Evolutionary conservation across 2,329 filamentous ascomycete species (phyloP).

Genomic region (Atkinsonella hypoxylon): DNA sequence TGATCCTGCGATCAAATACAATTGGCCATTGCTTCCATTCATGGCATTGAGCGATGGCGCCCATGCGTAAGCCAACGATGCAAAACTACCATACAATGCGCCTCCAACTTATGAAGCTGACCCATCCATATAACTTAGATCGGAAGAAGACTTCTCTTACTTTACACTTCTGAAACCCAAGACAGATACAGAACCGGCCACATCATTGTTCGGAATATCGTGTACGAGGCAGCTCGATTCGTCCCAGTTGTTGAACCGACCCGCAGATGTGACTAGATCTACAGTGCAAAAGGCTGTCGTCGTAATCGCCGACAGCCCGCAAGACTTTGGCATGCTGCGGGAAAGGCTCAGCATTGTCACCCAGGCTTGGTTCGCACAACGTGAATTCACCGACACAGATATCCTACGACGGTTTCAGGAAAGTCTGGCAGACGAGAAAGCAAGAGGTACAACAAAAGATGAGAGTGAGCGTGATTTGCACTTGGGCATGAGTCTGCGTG

Average conservation of each 20-base stretch:
- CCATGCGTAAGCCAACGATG: conserved; percentile 58
- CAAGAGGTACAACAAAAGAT: conserved; percentile 42
- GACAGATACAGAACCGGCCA: conserved; percentile 42
- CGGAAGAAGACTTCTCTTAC: conserved; percentile 94
- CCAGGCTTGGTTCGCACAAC: conserved; percentile 91
- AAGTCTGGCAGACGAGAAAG: conserved; percentile 60
- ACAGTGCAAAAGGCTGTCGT: conserved; percentile 98
- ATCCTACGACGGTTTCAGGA: conserved; percentile 88
- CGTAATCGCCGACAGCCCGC: conserved; percentile 82
- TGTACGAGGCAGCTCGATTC: conserved; percentile 88
- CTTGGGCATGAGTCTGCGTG: conserved; percentile 75
- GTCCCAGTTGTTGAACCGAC: conserved; percentile 61
- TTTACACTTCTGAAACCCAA: conserved; percentile 73
- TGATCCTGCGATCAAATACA: conserved; percentile 73
- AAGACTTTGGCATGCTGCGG: conserved; percentile 79
- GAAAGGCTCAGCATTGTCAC: conserved; percentile 86
- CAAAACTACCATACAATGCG: neutral
- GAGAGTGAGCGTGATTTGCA: conserved; percentile 75
- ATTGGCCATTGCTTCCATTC: conserved; percentile 86
- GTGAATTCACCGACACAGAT: conserved; percentile 81
- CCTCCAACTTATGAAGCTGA: neutral
- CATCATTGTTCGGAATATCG: conserved; percentile 88
- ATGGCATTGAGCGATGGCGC: conserved; percentile 95
- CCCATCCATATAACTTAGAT: conserved; percentile 32
- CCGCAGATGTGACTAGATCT: conserved; percentile 85